Base-by-base conservation (phyloP, 2,329 filamentous ascomycete genomes). In the Calonectria pseudoturangicola region DNA sequence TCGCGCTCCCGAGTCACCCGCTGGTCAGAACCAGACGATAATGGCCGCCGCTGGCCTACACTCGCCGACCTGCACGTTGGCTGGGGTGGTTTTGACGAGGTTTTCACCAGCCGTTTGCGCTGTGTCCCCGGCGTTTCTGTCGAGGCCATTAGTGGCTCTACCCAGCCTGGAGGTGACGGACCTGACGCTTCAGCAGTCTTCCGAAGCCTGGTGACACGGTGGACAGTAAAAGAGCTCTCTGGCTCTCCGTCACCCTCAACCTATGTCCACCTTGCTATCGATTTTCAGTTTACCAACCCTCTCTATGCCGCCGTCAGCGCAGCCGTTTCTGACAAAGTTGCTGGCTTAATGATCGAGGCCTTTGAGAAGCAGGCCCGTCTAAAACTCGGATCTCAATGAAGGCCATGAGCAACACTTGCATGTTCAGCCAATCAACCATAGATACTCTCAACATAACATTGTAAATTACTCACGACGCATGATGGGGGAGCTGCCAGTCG, bases 201-300 rank as follows among this genome's bases (percentile, higher is more conserved):
- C 84, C 90, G 90, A 79, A 92, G 91, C 77, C 85, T 96, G 45
- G 87, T 90, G 68, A 96, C 93, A 65, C 88, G 89, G 74, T 97
- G 93, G 94, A 91, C 88, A 62, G 87, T 94, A 73, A 86, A 84
- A 66, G 88, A 89, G 2, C 82, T 88, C 28, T 51, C 76, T 50
- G 66, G 60, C 2, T 70, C 74, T 10, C 70, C 79, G 2, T 73
- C 77, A 15, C 81, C 79, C 4, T 79, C 81, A 69, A 97, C 95
- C 5, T 90, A 94, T 79, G 95, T 98, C 16, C 88, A 90, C 77
- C 85, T 99, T 77, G 88, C 89, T 70, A 93, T 99, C 77, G 90
- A 92, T 74, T 98, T 96, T 83, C 91, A 93, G 83, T 98, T 99
- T 82, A 89, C 91, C 78, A 98, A 96, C 84, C 95, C 96, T n/a